These are phyloP conservation scores for Acer saccharum DNA, from an alignment of 345 rosid genomes.

Conservation along the genomic window DNA sequence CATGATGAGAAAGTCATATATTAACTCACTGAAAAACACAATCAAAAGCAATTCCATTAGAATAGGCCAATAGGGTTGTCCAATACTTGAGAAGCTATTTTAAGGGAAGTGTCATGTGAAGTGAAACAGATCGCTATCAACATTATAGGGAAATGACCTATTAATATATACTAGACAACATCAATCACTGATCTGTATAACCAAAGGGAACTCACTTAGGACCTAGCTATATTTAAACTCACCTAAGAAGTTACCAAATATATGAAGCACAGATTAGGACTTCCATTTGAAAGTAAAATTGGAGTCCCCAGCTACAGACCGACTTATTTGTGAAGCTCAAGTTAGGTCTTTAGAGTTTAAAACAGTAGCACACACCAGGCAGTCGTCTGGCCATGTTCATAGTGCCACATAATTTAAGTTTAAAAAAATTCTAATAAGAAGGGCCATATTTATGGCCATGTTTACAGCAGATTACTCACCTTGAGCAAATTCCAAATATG, in stretches of 20 bases:
- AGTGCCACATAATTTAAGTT: not conserved
- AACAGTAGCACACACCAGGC: not conserved
- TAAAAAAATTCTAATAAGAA: not conserved
- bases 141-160: not conserved
- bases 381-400: not conserved
- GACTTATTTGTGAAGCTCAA: not conserved
- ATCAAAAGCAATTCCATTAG: conserved; percentile 14
- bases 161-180: not conserved
- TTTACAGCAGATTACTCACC: conserved; percentile 45
- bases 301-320: not conserved
- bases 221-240: not conserved
- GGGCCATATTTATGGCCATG: not conserved
- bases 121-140: conserved; percentile 2
- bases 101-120: not conserved
- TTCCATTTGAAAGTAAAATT: not conserved
- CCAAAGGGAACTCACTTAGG: not conserved
- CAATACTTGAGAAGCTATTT: not conserved
- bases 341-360: not conserved
- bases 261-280: not conserved
- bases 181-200: conserved; percentile 8
- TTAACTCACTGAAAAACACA: conserved; percentile 73
- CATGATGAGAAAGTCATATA: conserved; percentile 74
- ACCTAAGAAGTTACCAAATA: not conserved
- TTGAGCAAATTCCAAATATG: conserved; percentile 82
- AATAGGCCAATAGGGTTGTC: not conserved